phyloP scores from a whole-genome alignment of 768 basidiomycete genomes.

The Mycena venus region DNA sequence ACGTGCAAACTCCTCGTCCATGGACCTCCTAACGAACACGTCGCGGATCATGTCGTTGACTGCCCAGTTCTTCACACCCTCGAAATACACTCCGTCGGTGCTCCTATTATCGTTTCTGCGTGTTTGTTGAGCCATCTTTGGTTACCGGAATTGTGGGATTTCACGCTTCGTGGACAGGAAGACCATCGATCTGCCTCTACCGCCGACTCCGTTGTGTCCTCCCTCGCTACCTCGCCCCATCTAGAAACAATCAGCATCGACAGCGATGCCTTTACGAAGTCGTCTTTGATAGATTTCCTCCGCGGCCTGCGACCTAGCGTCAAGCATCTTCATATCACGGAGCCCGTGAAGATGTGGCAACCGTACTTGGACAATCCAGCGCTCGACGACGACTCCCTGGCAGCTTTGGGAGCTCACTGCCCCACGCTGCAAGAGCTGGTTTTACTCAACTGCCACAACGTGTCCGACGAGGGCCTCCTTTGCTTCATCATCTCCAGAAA shows the following conservation, averaged over 20 bases:
- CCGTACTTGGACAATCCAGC: neutral
- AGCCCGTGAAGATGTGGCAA: neutral
- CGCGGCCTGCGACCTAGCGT: neutral
- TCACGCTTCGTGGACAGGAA: neutral
- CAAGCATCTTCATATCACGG: neutral
- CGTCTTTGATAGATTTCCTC: neutral
- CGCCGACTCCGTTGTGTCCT: neutral
- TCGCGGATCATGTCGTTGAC: neutral
- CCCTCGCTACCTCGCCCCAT: neutral
- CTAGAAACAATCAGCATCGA: constrained; percentile 17
- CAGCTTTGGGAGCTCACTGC: neutral
- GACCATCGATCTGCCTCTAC: neutral
- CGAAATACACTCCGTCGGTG: neutral
- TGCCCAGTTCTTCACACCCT: neutral
- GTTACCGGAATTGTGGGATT: constrained; percentile 1
- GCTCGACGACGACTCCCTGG: neutral
- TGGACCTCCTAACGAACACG: neutral
- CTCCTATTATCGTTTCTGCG: neutral
- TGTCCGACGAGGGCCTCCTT: neutral
- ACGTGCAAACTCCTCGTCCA: neutral
- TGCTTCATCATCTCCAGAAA: neutral
- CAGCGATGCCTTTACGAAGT: neutral
- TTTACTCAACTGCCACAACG: neutral
- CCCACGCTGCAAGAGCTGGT: neutral
- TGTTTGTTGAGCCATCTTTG: constrained; percentile 1